Evolutionary conservation across 2,329 filamentous ascomycete genomes (phyloP), one percentile per base, ranked within the genome.

Genomic region (Dactylellina leptospora): DNA sequence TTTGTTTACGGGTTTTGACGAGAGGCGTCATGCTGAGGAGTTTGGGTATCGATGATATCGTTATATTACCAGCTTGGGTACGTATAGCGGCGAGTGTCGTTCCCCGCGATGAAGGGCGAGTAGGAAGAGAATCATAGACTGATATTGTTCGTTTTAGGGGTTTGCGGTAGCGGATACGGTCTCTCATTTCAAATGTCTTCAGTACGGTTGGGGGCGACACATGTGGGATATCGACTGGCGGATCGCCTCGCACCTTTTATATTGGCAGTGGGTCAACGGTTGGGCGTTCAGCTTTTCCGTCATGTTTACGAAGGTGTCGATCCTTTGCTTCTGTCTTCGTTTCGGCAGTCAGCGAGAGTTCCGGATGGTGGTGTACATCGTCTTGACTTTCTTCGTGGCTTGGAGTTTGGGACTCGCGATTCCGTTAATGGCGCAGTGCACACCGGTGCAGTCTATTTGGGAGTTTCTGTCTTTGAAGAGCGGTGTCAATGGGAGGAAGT

Each of bases 161-260:
- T 64, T 72, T 20, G 68, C 68, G n/a, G 36, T 72, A 11, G 53
- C 33, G 1, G 59, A 64, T 20, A 64, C 68, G 10, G 18, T 64
- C 8, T 62, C 68, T 13, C 68, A 72, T 38, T 64, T 59, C 38
- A 54, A 60, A 55, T 50, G 58, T 2, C 68, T 72, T 16, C 40
- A 63, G 23, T 72, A 63, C 16, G 68, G 68, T 5, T 72, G 68
- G 68, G 68, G 68, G 8, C 55, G 68, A 11, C 68, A 72, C 28
- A 72, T 72, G 68, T 72, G 68, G 68, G 68, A 72, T 27, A 48
- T 72, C n/a, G 59, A 72, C 54, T 72, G 68, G 68, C 44, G 58
- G 16, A 40, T 42, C 3, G 38, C 53, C 11, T 27, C 47, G n/a
- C 27, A 64, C 23, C 56, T 72, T 38, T 38, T 72, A 2, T 72